Evolutionary conservation across 1,284 basidiomycete genomes (phyloP).

Genomic region (Rhodotorula sp.): DNA sequence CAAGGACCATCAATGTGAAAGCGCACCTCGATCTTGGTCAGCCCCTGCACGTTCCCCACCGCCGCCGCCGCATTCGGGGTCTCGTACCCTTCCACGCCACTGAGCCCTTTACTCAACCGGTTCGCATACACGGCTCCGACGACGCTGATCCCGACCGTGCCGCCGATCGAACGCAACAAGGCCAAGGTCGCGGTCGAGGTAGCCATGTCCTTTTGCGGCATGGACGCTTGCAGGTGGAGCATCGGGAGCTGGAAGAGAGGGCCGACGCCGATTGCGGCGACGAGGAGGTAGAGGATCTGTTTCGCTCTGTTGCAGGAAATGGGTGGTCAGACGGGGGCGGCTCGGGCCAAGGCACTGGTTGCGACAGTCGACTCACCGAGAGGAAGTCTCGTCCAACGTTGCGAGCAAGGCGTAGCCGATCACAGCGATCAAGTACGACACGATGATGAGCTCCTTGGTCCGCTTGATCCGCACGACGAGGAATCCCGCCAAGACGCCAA

Average conservation of each 20-base stretch:
- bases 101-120: conserved; percentile 38
- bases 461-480: conserved; percentile 57
- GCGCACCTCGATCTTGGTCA: conserved; percentile 38
- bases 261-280: conserved; percentile 41
- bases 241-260: conserved; percentile 41
- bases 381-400: conserved; percentile 41
- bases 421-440: conserved; percentile 31
- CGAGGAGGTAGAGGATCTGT: conserved; percentile 40
- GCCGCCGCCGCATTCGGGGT: background rate
- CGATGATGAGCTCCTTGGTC: conserved; percentile 34
- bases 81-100: conserved; percentile 36
- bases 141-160: conserved; percentile 66
- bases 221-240: conserved; percentile 71
- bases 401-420: conserved; percentile 47
- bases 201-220: conserved; percentile 78
- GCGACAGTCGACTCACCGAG: conserved; percentile 18
- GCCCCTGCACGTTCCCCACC: conserved; percentile 43
- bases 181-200: conserved; percentile 69
- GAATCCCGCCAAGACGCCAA: conserved; percentile 63
- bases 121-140: conserved; percentile 45
- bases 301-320: conserved; percentile 17
- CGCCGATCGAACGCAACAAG: conserved; percentile 74
- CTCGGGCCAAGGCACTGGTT: background rate
- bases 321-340: background rate
- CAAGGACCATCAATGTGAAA: no score